phyloP scores from a whole-genome alignment of 2,329 filamentous ascomycete species.

The Cladorrhinum sp. region DNA sequence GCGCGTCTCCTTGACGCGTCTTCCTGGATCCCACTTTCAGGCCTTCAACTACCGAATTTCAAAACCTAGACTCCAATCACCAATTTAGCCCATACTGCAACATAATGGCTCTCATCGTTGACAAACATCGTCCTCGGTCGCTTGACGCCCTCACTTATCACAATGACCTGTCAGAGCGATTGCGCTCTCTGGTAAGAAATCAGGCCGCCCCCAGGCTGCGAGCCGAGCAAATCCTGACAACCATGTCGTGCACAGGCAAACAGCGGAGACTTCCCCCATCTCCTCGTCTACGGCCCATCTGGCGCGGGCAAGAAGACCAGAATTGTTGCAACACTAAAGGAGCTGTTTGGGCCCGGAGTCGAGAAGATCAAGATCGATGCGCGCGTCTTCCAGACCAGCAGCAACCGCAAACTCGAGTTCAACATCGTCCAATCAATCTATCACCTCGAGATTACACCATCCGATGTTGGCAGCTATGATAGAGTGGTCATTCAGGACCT shows the following conservation, averaged over 20 bases:
- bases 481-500: constrained; percentile 93
- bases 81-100: constrained; percentile 1
- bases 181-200: constrained; percentile 73
- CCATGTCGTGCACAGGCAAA: constrained; percentile 63
- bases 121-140: constrained; percentile 69
- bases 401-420: constrained; percentile 97
- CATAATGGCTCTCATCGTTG: constrained; percentile 66
- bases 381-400: constrained; percentile 90
- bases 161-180: constrained; percentile 77
- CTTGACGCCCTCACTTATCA: constrained; percentile 84
- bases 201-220: constrained; percentile 4
- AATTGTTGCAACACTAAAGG: constrained; percentile 91
- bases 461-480: constrained; percentile 94
- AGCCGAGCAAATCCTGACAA: neutral
- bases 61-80: neutral
- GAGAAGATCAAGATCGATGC: constrained; percentile 99
- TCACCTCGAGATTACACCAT: constrained; percentile 96
- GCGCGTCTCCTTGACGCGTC: constrained; percentile 26
- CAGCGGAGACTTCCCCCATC: constrained; percentile 95
- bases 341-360: constrained; percentile 92
- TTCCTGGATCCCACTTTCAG: constrained; percentile 4
- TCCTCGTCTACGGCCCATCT: constrained; percentile 94
- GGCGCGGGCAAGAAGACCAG: constrained; percentile 97
- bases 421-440: constrained; percentile 97
- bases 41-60: constrained; percentile 3